Percentiles rank a stretch among this genome's conserved stretches.
Conservation (phyloP, 768 basidiomycete species). For the Gautieria morchelliformis region DNA sequence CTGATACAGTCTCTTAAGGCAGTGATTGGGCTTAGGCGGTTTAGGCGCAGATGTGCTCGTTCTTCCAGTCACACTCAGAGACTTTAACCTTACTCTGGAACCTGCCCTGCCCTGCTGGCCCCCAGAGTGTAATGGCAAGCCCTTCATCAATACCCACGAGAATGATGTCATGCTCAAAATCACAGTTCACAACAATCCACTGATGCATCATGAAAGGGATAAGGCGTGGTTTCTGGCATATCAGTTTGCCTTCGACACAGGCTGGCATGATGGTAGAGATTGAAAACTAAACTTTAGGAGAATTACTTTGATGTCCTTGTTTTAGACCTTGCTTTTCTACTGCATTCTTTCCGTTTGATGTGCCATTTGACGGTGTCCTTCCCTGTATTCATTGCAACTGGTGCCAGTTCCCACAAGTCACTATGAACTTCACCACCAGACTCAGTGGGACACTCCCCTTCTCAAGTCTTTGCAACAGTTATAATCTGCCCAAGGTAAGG, state of each 20-base stretch:
- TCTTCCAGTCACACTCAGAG: conserved; percentile 11
- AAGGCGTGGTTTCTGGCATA: conserved; percentile 29
- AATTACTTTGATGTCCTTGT: no score
- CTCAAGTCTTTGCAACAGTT: no score
- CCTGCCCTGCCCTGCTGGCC: conserved; percentile 30
- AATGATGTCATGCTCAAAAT: conserved; percentile 34
- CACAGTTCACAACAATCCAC: conserved; percentile 23
- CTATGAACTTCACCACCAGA: no score
- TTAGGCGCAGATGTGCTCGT: conserved; percentile 1
- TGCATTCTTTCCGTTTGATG: no score
- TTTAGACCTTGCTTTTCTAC: no score
- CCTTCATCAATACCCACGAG: conserved; percentile 25
- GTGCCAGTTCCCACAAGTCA: no score
- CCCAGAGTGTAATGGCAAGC: conserved; percentile 34
- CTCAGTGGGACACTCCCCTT: no score
- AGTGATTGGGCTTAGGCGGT: neutral
- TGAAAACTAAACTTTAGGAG: no score
- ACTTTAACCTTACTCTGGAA: conserved; percentile 32
- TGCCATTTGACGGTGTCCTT: no score
- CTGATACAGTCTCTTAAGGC: conserved; percentile 8
- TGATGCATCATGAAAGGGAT: conserved; percentile 35
- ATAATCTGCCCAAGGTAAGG: no score
- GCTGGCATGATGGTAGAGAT: no score
- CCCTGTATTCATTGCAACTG: no score
- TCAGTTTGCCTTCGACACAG: conserved; percentile 27